These are phyloP conservation scores for Exophiala spinifera DNA, from an alignment of 2,329 filamentous ascomycete genomes.

Conservation along the genomic window DNA sequence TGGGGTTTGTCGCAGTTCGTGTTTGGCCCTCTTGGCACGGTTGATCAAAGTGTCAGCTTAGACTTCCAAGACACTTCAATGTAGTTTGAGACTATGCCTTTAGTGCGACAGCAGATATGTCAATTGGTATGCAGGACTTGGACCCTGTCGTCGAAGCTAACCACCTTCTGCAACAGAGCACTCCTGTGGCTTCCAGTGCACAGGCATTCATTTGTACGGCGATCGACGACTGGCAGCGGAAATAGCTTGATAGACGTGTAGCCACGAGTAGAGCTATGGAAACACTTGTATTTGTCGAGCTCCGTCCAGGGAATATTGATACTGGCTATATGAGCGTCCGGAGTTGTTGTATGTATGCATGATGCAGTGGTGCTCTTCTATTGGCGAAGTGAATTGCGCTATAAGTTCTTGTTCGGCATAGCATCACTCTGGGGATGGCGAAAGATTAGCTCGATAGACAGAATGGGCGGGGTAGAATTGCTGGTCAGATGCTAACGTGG, in stretches of 20 bases:
- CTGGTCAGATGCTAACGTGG: no score
- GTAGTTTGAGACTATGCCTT: neutral
- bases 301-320: neutral
- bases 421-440: neutral
- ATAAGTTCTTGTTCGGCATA: neutral
- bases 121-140: neutral
- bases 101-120: neutral
- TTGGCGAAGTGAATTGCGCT: neutral
- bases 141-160: neutral
- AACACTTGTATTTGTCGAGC: neutral
- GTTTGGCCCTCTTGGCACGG: neutral
- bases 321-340: neutral
- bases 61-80: neutral
- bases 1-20: neutral
- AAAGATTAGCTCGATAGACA: neutral
- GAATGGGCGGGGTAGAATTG: neutral
- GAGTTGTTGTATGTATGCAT: neutral
- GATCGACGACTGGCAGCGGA: neutral
- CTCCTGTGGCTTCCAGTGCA: neutral
- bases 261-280: neutral
- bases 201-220: neutral
- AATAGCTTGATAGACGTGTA: neutral
- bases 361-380: neutral
- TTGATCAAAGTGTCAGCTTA: no score
- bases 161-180: neutral